Evolutionary conservation across 768 basidiomycete species (phyloP).

Genomic region (Mycena alexandri): DNA sequence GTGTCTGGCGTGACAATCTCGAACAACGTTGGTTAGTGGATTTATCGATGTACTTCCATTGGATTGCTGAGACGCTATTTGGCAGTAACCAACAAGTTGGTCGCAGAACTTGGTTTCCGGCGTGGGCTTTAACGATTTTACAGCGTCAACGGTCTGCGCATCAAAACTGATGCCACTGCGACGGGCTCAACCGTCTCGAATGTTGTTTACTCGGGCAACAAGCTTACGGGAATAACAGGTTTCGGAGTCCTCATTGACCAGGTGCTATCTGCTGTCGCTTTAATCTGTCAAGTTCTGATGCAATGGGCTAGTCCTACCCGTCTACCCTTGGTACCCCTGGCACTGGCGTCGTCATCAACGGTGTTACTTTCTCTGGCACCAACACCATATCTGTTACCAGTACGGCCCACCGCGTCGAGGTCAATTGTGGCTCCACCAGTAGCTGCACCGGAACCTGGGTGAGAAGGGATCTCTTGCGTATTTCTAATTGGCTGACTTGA

Average conservation of each 20-base stretch:
- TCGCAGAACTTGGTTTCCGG: neutral
- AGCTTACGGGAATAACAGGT: conserved; percentile 27
- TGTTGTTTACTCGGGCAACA: conserved; percentile 37
- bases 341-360: conserved; percentile 38
- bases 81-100: conserved; percentile 34
- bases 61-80: neutral
- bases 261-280: too few relatives aligned
- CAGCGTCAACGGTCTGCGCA: conserved; percentile 38
- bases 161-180: conserved; percentile 38
- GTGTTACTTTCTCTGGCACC: conserved; percentile 33
- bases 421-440: conserved; percentile 36
- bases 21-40: conserved; percentile 26
- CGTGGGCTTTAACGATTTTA: neutral
- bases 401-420: conserved; percentile 34
- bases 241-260: conserved; percentile 40
- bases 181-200: conserved; percentile 35
- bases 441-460: conserved; percentile 33
- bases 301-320: conserved; percentile 25
- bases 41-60: too few relatives aligned
- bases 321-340: conserved; percentile 36
- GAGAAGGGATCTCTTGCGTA: neutral
- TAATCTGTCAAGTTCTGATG: too few relatives aligned
- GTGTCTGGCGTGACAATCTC: conserved; percentile 37
- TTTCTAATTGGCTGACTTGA: neutral
- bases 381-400: conserved; percentile 34